These are phyloP conservation scores for Fennellomyces sp. DNA, from an alignment of 371 early-diverging fungal genomes.

Conservation along the genomic window DNA sequence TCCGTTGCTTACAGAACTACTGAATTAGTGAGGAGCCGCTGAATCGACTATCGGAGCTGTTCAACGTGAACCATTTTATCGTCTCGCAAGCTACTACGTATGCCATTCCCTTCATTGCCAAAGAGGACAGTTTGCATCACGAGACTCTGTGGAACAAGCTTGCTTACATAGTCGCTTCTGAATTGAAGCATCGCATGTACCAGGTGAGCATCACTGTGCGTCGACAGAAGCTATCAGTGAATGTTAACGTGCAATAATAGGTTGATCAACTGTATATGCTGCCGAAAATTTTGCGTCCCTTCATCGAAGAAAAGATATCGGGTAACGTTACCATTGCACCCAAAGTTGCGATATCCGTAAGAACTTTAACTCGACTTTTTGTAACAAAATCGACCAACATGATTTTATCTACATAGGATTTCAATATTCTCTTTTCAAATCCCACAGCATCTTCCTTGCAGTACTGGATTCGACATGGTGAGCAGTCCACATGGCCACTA, in stretches of 20 bases:
- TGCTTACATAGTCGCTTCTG: constrained; percentile 56
- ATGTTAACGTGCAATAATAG: constrained; percentile 20
- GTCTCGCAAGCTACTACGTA: constrained; percentile 73
- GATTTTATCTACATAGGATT: constrained; percentile 46
- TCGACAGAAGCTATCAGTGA: background rate
- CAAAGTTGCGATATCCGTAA: constrained; percentile 47
- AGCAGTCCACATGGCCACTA: constrained; percentile 84
- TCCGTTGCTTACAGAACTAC: too few relatives aligned
- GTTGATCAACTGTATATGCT: constrained; percentile 61
- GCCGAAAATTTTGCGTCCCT: constrained; percentile 56
- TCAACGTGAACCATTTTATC: constrained; percentile 80
- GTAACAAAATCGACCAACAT: background rate
- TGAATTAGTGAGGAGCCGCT: constrained; percentile 62
- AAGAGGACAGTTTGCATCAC: constrained; percentile 51
- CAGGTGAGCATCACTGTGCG: too few relatives aligned
- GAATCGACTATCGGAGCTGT: constrained; percentile 68
- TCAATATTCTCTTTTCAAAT: constrained; percentile 73
- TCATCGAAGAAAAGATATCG: constrained; percentile 67
- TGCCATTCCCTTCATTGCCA: constrained; percentile 66
- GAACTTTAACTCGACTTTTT: background rate
- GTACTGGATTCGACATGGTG: constrained; percentile 85
- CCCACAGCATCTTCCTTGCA: constrained; percentile 71
- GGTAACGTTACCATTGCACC: constrained; percentile 74
- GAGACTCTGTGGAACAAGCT: constrained; percentile 44
- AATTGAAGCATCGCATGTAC: constrained; percentile 61